These are phyloP conservation scores for Rutstroemia sp. DNA, from an alignment of 2,329 filamentous ascomycete genomes.

Conservation along the genomic window DNA sequence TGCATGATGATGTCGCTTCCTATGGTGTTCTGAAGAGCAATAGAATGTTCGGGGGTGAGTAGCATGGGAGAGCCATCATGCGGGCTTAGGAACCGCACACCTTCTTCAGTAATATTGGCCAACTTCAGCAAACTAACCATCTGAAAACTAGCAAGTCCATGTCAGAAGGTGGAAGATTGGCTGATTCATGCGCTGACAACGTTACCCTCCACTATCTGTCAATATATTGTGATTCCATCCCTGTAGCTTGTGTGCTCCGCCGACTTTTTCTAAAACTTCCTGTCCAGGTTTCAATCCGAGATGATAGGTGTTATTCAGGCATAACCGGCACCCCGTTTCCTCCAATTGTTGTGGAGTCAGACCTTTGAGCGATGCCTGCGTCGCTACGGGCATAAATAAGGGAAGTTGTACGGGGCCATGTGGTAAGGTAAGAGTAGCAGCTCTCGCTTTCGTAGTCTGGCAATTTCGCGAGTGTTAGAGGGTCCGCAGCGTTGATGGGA, in stretches of 20 bases:
- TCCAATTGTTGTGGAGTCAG: constrained; percentile 89
- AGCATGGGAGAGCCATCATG: constrained; percentile 96
- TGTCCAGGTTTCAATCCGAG: constrained; percentile 92
- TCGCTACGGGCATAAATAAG: constrained; percentile 98
- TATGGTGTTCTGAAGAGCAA: constrained; percentile 91
- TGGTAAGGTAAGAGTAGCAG: constrained; percentile 77
- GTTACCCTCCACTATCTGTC: constrained; percentile 67
- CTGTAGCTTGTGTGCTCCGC: constrained; percentile 90
- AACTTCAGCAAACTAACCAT: constrained; percentile 96
- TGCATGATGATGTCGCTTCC: constrained; percentile 99
- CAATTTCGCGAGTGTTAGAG: constrained; percentile 4
- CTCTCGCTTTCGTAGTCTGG: constrained; percentile 89
- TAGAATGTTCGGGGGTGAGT: constrained; percentile 94
- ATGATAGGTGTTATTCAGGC: constrained; percentile 97
- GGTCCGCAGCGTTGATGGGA: background rate
- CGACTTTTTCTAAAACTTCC: constrained; percentile 75
- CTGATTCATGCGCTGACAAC: constrained; percentile 20
- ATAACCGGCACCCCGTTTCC: constrained; percentile 80
- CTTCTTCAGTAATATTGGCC: constrained; percentile 86
- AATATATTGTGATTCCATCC: constrained; percentile 94
- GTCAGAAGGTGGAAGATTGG: constrained; percentile 3
- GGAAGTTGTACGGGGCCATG: constrained; percentile 88
- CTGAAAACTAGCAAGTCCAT: constrained; percentile 66
- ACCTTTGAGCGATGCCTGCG: constrained; percentile 91
- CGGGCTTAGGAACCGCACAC: constrained; percentile 90